phyloP scores from a whole-genome alignment of 164 flowering plant genomes.

The Euptelea pleiosperma region DNA sequence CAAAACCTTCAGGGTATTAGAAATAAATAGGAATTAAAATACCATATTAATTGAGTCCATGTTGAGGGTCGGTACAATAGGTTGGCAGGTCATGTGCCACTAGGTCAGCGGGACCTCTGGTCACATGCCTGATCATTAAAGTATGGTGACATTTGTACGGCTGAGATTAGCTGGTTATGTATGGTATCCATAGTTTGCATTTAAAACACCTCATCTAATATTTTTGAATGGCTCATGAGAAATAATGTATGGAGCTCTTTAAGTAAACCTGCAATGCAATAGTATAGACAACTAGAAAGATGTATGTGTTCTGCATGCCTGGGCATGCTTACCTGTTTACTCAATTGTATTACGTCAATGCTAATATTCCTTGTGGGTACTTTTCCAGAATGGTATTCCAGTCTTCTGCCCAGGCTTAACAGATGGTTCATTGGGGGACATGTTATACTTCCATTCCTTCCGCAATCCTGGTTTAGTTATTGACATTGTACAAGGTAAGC shows the following conservation, averaged over 20 bases:
- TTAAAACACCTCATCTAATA: background rate
- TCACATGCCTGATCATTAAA: too few relatives aligned
- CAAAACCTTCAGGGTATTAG: too few relatives aligned
- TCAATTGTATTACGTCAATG: background rate
- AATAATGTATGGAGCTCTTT: background rate
- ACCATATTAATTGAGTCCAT: too few relatives aligned
- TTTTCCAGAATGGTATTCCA: conserved; percentile 65
- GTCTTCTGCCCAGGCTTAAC: conserved; percentile 92
- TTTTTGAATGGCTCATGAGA: background rate
- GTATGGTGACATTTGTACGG: too few relatives aligned
- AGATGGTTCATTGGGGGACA: conserved; percentile 94
- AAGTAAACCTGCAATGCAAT: background rate
- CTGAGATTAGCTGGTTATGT: too few relatives aligned
- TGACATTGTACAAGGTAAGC: conserved; percentile 78
- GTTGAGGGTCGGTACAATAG: too few relatives aligned
- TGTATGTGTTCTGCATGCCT: too few relatives aligned
- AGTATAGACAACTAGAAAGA: too few relatives aligned
- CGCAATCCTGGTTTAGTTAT: conserved; percentile 73
- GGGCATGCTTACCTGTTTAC: background rate
- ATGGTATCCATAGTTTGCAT: background rate
- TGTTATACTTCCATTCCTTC: conserved; percentile 90
- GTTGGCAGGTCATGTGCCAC: too few relatives aligned
- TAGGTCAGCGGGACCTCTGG: too few relatives aligned
- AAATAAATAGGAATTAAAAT: too few relatives aligned
- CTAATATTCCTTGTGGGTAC: background rate